phyloP scores from a whole-genome alignment of 2,329 filamentous ascomycete genomes.

The Helotiales sp. region DNA sequence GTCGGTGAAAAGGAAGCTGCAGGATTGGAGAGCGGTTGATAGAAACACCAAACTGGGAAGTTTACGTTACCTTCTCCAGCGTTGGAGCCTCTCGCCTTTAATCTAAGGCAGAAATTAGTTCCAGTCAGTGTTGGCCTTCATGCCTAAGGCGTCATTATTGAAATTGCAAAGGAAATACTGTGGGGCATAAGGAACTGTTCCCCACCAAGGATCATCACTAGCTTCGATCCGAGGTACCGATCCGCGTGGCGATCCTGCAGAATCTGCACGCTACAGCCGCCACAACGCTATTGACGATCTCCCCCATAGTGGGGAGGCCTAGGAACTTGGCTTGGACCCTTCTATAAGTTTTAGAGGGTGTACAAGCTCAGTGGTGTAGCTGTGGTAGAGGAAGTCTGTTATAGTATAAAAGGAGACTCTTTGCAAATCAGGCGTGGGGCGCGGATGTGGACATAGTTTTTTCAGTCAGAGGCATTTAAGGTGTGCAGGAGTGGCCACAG shows the following conservation, averaged over 20 bases:
- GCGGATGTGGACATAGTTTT: conserved; percentile 13
- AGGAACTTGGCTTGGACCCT: conserved; percentile 8
- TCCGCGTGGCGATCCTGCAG: conserved; percentile 1
- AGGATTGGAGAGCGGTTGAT: no score
- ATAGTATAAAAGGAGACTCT: no score
- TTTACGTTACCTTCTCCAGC: not conserved
- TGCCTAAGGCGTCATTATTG: not conserved
- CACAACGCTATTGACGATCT: conserved; percentile 8
- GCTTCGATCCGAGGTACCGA: no score
- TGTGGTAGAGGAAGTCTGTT: no score
- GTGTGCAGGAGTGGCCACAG: conserved; percentile 11
- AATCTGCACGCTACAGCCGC: conserved; percentile 5
- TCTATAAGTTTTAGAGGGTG: conserved; percentile 11
- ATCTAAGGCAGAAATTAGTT: no score
- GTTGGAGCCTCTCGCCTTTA: no score
- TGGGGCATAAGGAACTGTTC: conserved; percentile 3
- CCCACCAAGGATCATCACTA: conserved; percentile 3
- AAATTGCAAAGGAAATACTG: not conserved
- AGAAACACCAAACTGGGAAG: no score
- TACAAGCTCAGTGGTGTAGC: conserved; percentile 14
- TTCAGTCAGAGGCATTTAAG: conserved; percentile 6
- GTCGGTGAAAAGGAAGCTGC: no score
- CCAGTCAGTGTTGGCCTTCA: not conserved
- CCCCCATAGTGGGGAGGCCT: not conserved
- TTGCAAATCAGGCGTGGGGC: no score